Evolutionary conservation across 176 grass and related monocot species (phyloP).

Genomic region (Lolium rigidum): DNA sequence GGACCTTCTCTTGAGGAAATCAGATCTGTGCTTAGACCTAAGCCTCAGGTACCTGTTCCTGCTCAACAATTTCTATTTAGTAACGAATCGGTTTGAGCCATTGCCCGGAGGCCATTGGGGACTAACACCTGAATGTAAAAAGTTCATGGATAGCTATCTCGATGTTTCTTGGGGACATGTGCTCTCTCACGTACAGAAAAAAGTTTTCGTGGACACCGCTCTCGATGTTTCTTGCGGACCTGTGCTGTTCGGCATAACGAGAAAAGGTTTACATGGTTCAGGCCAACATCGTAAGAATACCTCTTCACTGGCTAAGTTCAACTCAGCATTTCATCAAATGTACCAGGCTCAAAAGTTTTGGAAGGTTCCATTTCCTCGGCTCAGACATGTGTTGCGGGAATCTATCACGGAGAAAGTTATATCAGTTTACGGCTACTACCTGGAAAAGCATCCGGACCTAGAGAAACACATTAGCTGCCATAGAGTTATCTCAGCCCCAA

Average conservation of each 20-base stretch:
- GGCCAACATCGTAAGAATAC: background rate
- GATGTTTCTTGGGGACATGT: background rate
- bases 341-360: background rate
- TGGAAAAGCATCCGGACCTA: background rate
- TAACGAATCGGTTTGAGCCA: background rate
- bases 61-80: slow-evolving; percentile 9
- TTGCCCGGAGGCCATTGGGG: no score
- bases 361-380: background rate
- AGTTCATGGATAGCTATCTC: background rate
- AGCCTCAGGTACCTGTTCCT: background rate
- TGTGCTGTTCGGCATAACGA: background rate
- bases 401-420: background rate
- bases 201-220: background rate
- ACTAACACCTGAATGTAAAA: background rate
- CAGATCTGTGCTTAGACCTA: background rate
- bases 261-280: background rate
- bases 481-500: background rate
- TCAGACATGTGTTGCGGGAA: background rate
- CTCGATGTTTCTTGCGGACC: background rate
- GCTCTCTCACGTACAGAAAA: background rate
- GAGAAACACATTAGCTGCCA: background rate
- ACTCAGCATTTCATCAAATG: background rate
- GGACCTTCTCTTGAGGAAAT: background rate
- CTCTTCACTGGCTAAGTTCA: background rate
- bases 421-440: background rate